Base-by-base conservation (phyloP, 1,284 basidiomycete species). In the Irpex sp. region DNA sequence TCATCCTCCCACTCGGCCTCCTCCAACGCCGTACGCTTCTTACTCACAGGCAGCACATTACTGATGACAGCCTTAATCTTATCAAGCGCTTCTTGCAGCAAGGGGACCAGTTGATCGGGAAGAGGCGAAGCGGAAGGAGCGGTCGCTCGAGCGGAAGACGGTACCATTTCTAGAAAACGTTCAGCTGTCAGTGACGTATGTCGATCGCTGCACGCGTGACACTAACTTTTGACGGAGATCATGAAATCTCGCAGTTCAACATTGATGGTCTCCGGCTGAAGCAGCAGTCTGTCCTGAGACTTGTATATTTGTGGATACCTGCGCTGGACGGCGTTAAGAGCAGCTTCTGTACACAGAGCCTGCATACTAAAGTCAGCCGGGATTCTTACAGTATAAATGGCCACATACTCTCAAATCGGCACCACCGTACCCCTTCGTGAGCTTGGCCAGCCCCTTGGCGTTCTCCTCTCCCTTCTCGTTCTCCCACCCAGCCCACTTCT, bases 271-370 rank as follows among this genome's bases (percentile, higher is more conserved):
- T 93, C 90, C 1, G 96, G 93, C 65, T 95, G 86, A 57, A 99
- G 81, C 51, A 95, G 72, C 9, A 99, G 77, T 5, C 97, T 83
- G 66, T 99, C 95, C 35, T 84, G 87, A 1, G 94, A 92, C 77
- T 94, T 91, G 82, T 99, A 99, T 60, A 99, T 97, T 74, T 99
- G 97, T 0, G 97, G 97, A 74, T 99, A 99, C 55, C 92, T 83
- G 60, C 97, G 81, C 73, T 99, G 97, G 31, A 99, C 92, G 1
- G 97, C 97, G 71, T 98, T 98, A 67, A 99, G 77, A 0, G 97
- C 94, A 5, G 97, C 95, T 78, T 99, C 97, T 1, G 97, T 99
- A 69, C 95, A 97, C 5, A 98, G 78, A 0, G 95, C 95, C 92
- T 96, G 35, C 39, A 5, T 50, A 63, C 17, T 9, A 6, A 33